phyloP scores from a whole-genome alignment of 2,329 filamentous ascomycete species.

The Podosphaera fusca region DNA sequence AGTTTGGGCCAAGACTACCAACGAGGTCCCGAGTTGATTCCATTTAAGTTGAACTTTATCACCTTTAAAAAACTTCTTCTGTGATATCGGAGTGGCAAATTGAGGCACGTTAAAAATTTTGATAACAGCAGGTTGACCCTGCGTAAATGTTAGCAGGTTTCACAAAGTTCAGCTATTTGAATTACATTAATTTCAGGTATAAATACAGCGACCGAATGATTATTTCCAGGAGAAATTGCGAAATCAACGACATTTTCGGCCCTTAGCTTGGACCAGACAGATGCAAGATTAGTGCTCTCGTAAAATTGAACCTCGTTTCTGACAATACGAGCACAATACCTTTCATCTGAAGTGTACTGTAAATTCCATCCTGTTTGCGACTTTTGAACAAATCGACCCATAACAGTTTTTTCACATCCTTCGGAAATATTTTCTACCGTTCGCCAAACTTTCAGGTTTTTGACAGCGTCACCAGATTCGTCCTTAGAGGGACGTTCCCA shows the following conservation, averaged over 20 bases:
- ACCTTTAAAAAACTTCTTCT: constrained; percentile 98
- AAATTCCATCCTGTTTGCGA: constrained; percentile 89
- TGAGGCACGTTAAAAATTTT: constrained; percentile 87
- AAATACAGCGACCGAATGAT: constrained; percentile 83
- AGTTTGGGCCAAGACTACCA: constrained; percentile 89
- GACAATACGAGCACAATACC: constrained; percentile 75
- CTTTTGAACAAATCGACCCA: constrained; percentile 89
- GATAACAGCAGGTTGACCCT: constrained; percentile 84
- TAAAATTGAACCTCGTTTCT: constrained; percentile 98
- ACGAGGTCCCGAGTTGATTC: constrained; percentile 75
- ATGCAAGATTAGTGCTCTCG: constrained; percentile 62
- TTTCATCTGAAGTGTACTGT: constrained; percentile 86
- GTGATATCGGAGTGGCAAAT: constrained; percentile 62
- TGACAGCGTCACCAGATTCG: constrained; percentile 74
- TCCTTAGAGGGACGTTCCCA: constrained; percentile 91
- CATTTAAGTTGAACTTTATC: constrained; percentile 98
- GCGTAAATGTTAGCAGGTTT: constrained; percentile 1
- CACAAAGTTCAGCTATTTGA: constrained; percentile 3
- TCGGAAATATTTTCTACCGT: constrained; percentile 46
- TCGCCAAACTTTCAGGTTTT: constrained; percentile 94
- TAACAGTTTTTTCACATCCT: constrained; percentile 42
- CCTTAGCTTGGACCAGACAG: constrained; percentile 85
- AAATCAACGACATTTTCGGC: constrained; percentile 82
- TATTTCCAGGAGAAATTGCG: constrained; percentile 70
- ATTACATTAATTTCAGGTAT: constrained; percentile 80